phyloP scores from a whole-genome alignment of 1,284 basidiomycete genomes.

The Schizophyllum commune region DNA sequence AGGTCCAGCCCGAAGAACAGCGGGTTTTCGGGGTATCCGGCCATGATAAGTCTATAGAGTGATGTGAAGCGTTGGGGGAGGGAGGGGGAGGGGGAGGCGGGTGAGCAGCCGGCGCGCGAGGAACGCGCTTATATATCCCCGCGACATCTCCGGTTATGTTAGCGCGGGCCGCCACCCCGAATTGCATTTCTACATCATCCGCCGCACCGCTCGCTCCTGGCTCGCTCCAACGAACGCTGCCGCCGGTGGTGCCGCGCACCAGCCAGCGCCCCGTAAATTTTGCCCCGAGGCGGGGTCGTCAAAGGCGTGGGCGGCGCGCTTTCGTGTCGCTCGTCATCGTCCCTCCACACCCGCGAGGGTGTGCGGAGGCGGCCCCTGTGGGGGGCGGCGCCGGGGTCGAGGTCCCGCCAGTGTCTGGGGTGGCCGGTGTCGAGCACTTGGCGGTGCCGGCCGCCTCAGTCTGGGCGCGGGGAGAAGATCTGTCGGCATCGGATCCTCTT shows the following conservation, averaged over 20 bases:
- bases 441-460: too few relatives aligned
- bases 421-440: too few relatives aligned
- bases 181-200: not conserved
- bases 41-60: not conserved
- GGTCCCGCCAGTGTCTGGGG: too few relatives aligned
- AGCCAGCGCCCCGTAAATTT: not conserved
- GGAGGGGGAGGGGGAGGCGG: not conserved
- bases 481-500: too few relatives aligned
- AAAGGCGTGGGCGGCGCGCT: not conserved
- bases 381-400: too few relatives aligned
- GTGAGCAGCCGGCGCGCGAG: not conserved
- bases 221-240: not conserved
- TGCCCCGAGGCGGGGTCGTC: not conserved
- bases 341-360: not conserved
- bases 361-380: not conserved
- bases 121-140: not conserved
- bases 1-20: constrained; percentile 85
- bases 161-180: not conserved
- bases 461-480: too few relatives aligned
- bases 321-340: not conserved
- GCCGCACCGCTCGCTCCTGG: not conserved
- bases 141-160: not conserved
- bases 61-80: not conserved
- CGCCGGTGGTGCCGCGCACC: not conserved
- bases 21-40: constrained; percentile 9